Evolutionary conservation across 1,284 basidiomycete species (phyloP).

Genomic region (Thelephora terrestris): DNA sequence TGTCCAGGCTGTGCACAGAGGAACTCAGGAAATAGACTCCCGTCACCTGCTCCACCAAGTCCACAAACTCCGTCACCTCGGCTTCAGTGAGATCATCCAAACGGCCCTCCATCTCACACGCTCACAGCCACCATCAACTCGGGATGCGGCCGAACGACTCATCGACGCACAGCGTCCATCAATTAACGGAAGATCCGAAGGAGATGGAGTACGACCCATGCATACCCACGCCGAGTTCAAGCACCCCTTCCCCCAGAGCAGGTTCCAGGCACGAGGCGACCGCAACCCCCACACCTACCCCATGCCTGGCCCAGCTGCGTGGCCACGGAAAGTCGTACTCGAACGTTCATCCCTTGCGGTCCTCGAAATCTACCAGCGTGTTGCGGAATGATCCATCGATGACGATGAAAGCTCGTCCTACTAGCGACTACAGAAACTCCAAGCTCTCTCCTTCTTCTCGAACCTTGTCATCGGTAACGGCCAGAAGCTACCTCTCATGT

Average conservation of each 20-base stretch:
- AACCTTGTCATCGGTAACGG: background rate
- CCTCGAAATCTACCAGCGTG: no score
- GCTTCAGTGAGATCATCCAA: background rate
- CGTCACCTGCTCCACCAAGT: background rate
- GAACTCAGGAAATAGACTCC: conserved; percentile 35
- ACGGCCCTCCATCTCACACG: no score
- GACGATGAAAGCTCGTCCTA: no score
- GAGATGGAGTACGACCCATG: no score
- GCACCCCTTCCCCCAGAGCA: background rate
- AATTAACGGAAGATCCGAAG: no score
- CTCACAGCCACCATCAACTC: no score
- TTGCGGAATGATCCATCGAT: no score
- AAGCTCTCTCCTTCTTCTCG: background rate
- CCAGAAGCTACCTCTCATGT: background rate
- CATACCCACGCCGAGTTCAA: background rate
- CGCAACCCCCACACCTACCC: background rate
- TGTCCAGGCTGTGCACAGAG: conserved; percentile 53
- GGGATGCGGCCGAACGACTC: no score
- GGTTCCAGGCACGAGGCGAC: background rate
- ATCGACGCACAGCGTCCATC: no score
- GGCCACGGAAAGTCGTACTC: no score
- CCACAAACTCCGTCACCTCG: background rate
- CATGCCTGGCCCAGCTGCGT: no score
- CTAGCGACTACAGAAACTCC: background rate
- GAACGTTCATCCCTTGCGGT: no score